phyloP scores from a whole-genome alignment of 305 asterid genomes.

The Plantago coronopus region DNA sequence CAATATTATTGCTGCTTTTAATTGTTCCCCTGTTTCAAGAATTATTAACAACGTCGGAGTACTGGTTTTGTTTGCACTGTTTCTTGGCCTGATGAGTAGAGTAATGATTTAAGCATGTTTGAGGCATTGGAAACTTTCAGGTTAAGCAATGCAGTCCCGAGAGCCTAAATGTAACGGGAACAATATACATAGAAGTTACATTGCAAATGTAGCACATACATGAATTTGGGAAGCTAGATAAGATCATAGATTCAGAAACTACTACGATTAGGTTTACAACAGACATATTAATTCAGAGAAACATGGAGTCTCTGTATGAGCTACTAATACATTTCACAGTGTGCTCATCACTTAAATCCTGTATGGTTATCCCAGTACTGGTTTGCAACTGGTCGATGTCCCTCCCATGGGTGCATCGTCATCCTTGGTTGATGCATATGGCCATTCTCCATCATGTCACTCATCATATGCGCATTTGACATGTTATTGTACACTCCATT shows the following conservation, averaged over 20 bases:
- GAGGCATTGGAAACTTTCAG: neutral
- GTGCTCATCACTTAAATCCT: neutral
- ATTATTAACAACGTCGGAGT: no score
- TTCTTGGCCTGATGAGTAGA: no score
- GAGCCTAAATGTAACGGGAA: neutral
- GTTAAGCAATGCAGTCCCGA: no score
- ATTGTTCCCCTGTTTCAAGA: no score
- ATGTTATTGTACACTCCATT: constrained; percentile 26
- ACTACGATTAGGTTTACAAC: constrained; percentile 2
- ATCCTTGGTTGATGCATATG: constrained; percentile 26
- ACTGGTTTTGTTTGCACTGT: no score
- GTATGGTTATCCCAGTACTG: constrained; percentile 8
- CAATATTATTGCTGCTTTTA: no score
- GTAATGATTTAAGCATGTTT: no score
- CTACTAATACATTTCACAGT: neutral
- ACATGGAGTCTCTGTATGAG: neutral
- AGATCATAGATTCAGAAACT: constrained; percentile 2
- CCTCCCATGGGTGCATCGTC: constrained; percentile 24
- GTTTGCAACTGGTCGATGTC: constrained; percentile 15
- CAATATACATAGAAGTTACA: neutral
- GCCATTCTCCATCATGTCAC: constrained; percentile 18
- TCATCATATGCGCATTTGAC: constrained; percentile 22
- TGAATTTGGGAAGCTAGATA: neutral
- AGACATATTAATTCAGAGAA: neutral
- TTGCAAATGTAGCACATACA: neutral